Conservation (phyloP, 257 asterid genomes). For the Solanum tacnaense region DNA sequence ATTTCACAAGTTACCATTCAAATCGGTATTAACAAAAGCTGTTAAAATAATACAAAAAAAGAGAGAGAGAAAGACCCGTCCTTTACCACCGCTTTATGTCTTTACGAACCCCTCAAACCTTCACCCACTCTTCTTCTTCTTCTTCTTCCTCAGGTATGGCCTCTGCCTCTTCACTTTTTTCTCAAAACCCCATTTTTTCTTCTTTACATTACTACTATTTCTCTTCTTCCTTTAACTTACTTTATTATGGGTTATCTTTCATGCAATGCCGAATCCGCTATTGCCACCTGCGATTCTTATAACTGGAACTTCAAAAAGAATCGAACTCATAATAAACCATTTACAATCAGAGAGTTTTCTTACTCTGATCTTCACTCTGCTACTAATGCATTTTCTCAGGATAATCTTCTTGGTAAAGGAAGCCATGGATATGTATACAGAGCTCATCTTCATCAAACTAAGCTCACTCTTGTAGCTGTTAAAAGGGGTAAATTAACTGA, state of each 20-base stretch:
- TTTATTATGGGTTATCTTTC: conserved; percentile 64
- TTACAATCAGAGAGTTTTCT: conserved; percentile 25
- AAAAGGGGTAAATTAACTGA: conserved; percentile 30
- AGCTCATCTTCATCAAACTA: conserved; percentile 29
- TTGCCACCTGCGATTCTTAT: conserved; percentile 55
- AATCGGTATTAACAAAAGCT: conserved; percentile 14
- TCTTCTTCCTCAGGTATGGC: conserved; percentile 29
- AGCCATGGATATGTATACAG: conserved; percentile 72
- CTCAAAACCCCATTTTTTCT: not conserved
- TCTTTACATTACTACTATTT: not conserved
- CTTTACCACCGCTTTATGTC: conserved; percentile 19
- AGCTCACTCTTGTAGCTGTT: conserved; percentile 43
- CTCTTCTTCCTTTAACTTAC: not conserved
- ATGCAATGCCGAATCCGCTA: conserved; percentile 59
- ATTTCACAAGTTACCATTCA: not conserved
- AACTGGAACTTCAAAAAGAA: conserved; percentile 34
- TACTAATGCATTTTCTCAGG: conserved; percentile 55
- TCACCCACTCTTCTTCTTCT: not conserved
- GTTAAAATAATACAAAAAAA: not conserved
- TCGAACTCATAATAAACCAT: conserved; percentile 10
- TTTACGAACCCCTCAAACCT: conserved; percentile 8
- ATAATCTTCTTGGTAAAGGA: conserved; percentile 70
- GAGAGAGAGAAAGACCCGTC: not conserved
- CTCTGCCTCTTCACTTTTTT: not conserved
- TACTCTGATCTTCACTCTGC: conserved; percentile 50